Evolutionary conservation across 1,139 yeast species (phyloP).

Genomic region (Blastobotrys capitulatus): DNA sequence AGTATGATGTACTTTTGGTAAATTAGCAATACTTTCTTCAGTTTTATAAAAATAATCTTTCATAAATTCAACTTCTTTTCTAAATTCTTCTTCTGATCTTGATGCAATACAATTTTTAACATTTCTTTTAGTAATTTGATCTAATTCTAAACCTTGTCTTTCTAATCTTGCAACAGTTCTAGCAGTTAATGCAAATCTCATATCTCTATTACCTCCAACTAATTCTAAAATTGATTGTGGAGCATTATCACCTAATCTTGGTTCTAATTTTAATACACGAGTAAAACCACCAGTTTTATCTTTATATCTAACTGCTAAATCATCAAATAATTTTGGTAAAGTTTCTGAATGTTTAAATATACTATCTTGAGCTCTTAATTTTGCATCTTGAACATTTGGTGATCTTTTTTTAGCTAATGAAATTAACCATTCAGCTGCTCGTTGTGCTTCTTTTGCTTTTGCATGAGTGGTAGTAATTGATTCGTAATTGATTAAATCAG

Average conservation of each 20-base stretch:
- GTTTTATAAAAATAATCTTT: slow-evolving; percentile 49
- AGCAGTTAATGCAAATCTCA: slow-evolving; percentile 73
- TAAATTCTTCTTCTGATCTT: slow-evolving; percentile 45
- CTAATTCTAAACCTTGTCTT: slow-evolving; percentile 57
- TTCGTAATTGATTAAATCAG: slow-evolving; percentile 63
- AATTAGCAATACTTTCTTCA: slow-evolving; percentile 19
- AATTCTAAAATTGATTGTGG: slow-evolving; percentile 86
- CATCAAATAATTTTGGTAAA: slow-evolving; percentile 59
- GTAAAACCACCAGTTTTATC: slow-evolving; percentile 78
- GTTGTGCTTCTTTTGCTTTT: slow-evolving; percentile 62
- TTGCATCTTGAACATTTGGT: slow-evolving; percentile 23
- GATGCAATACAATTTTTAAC: slow-evolving; percentile 46
- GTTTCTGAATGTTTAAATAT: slow-evolving; percentile 39
- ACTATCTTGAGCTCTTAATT: slow-evolving; percentile 24
- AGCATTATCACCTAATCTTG: slow-evolving; percentile 85
- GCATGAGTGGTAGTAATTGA: slow-evolving; percentile 65
- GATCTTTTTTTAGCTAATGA: slow-evolving; percentile 41
- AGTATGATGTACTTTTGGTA: slow-evolving; percentile 9
- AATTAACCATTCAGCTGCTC: slow-evolving; percentile 51
- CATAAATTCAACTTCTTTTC: slow-evolving; percentile 59
- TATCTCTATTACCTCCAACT: slow-evolving; percentile 73
- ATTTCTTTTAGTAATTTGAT: slow-evolving; percentile 54
- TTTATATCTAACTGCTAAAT: slow-evolving; percentile 57
- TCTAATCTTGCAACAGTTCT: slow-evolving; percentile 75
- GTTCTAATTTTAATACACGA: slow-evolving; percentile 76